Base-by-base conservation (phyloP, 2,329 filamentous ascomycete species). In the Pseudogymnoascus sp. region DNA sequence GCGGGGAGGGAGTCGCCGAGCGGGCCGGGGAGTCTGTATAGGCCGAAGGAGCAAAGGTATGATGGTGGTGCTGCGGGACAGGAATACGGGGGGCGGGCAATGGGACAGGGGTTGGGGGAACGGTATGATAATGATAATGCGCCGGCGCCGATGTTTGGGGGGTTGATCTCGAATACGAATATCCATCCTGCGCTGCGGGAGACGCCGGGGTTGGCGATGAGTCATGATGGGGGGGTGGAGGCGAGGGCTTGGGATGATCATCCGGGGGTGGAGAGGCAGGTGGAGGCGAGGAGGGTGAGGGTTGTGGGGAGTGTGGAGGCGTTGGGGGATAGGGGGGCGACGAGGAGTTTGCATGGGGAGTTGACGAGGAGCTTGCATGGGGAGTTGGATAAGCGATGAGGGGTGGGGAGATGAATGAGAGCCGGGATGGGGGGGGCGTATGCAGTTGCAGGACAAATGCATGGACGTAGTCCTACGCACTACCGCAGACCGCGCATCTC, bases 1-100 rank as follows among this genome's bases (percentile, higher is more conserved):
- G 10, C 4, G 5, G 16, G 23, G 16, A 12, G 34, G 14, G 40
- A 60, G 40, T 61, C 28, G 3, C 42, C 42, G 42, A 11, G 10
- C 8, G 40, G 18, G 1, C 7, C 4, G 1, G 40, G 40, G 42
- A 62, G 65, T 10, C 63, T 64, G 4, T 73, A 74, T 50, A 64
- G 67, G 2, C 70, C 72, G 14, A 63, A 66, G 36, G 66, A 72
- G 31, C 66, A 72, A 62, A 63, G 72, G 63, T 73, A 73, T 60
- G 70, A 72, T 64, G 37, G 53, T 1, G 63, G 69, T 42, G 69
- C 69, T 4, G 69, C 69, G 2, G 44, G 44, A 1, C 44, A 50
- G 11, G 44, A 50, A 12, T 50, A 10, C 28, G 44, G 44, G 2
- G 23, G 21, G 4, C 23, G 3, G 6, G 21, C 21, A 12, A 28